Base-by-base conservation (phyloP, 345 rosid genomes). In the Arabis alpina region DNA sequence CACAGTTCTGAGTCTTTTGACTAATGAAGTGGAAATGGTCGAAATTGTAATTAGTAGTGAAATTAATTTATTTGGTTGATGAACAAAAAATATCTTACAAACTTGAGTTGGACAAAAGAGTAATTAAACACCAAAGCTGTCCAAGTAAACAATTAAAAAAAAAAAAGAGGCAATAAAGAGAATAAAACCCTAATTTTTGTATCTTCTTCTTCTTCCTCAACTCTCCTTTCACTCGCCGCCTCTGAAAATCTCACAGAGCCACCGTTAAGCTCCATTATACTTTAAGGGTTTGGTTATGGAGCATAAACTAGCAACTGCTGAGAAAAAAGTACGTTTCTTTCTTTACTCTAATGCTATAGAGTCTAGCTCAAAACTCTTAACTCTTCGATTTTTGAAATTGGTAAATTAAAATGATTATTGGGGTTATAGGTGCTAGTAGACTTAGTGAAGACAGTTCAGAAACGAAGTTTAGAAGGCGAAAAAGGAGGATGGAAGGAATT, bases 401-500 rank as follows among this genome's bases (percentile, higher is more conserved):
- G 30, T 36, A 8, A 52, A 24, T 4, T 36, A 0, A 8, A 50
- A 10, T 34, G 5, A 4, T 10, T 32, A 19, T 36, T 10, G 43
- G 23, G 45, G 23, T 32, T 13, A 15, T 25, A 92, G 96, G 82
- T 85, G 66, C 91, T 92, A 41, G 87, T 79, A 48, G 87, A 87
- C 1, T 58, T 88, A 10, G 97, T 92, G 40, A 92, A 78, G 77
- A 13, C 87, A 62, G 80, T 78, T 30, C 98, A 92, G 66, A 85
- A 81, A 53, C 76, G 82, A 57, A 78, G 83, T 11, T 63, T 85
- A 79, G 50, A 65, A 61, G 95, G 98, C 8, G 45, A 61, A 0
- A 60, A 76, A 0, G 97, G 97, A 63, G 79, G 66, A 40, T 92
- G 97, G 97, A 90, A 90, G 66, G 91, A 87, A 0, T 92, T 92